phyloP scores from a whole-genome alignment of 208 protist species.

The Leishmania turanica region DNA sequence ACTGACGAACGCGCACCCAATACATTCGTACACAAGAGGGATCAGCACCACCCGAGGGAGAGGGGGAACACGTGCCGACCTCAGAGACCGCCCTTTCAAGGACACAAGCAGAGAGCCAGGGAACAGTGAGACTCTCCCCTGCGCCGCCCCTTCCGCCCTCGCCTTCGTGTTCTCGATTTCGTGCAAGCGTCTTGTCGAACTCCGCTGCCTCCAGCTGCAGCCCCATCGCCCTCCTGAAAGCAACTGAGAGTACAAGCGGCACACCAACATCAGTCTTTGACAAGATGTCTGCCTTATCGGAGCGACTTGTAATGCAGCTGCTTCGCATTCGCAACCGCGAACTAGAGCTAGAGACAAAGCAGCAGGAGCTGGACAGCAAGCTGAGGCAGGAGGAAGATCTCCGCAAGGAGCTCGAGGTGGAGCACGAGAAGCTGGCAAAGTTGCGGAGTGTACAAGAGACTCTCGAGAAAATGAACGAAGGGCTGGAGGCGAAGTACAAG shows the following conservation, averaged over 20 bases:
- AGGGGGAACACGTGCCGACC: not conserved
- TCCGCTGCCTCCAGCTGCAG: not conserved
- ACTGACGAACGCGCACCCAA: not conserved
- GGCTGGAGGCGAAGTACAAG: constrained; percentile 50
- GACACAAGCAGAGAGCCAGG: not conserved
- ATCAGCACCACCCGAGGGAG: not conserved
- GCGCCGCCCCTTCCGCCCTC: not conserved
- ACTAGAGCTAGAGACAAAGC: constrained; percentile 46
- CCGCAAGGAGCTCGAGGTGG: constrained; percentile 28
- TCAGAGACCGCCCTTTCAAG: not conserved
- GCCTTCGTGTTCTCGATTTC: not conserved
- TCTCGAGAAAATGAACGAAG: constrained; percentile 53
- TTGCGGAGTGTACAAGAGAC: constrained; percentile 37
- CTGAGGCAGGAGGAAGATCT: constrained; percentile 37
- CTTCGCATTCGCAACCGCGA: constrained; percentile 51
- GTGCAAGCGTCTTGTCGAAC: not conserved
- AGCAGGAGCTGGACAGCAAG: constrained; percentile 35
- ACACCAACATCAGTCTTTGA: not conserved
- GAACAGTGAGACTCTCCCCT: not conserved
- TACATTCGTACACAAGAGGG: not conserved
- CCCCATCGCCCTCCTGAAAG: not conserved
- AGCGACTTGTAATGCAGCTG: constrained; percentile 67
- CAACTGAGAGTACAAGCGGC: not conserved
- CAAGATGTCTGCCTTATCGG: constrained; percentile 44
- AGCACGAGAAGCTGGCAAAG: constrained; percentile 44